A percentile compares a stretch with the other conserved stretches of the same genome.
Conservation (phyloP, 768 basidiomycete genomes). For the Pleurotus salmoneostramineus region DNA sequence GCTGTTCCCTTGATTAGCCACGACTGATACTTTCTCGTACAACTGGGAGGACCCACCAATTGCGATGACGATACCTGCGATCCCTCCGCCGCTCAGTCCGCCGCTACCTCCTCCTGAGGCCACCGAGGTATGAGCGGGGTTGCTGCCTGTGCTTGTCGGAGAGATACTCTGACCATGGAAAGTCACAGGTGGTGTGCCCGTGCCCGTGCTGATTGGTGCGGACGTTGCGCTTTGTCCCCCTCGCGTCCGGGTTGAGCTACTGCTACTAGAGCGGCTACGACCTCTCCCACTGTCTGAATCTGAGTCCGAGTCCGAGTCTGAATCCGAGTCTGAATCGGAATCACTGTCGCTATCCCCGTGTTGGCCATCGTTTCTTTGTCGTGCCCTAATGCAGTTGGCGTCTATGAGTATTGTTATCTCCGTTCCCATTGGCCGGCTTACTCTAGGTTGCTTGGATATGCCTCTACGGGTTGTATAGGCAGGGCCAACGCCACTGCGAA, state of each 20-base stretch:
- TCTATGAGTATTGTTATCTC: neutral
- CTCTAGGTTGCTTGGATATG: neutral
- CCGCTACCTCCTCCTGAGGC: neutral
- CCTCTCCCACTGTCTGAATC: slow-evolving; percentile 14
- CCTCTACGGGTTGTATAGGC: neutral
- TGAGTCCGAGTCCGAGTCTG: slow-evolving; percentile 14
- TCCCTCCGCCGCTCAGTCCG: slow-evolving; percentile 15
- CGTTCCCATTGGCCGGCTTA: neutral
- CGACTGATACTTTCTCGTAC: neutral
- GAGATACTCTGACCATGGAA: neutral
- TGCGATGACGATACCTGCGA: slow-evolving; percentile 15
- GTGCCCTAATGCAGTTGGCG: neutral
- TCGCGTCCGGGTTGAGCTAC: neutral
- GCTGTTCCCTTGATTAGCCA: slow-evolving; percentile 2
- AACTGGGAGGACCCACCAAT: slow-evolving; percentile 9
- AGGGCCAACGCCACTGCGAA: neutral
- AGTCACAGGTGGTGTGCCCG: neutral
- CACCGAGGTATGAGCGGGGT: neutral
- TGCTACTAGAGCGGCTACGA: slow-evolving; percentile 10
- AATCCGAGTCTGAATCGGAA: slow-evolving; percentile 11
- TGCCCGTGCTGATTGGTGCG: slow-evolving; percentile 7
- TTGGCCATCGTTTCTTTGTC: slow-evolving; percentile 1
- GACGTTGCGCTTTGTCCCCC: slow-evolving; percentile 1
- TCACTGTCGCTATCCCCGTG: slow-evolving; percentile 12
- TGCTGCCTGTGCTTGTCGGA: neutral